phyloP scores from a whole-genome alignment of 177 flowering plant species.

The Vitis hybrid region DNA sequence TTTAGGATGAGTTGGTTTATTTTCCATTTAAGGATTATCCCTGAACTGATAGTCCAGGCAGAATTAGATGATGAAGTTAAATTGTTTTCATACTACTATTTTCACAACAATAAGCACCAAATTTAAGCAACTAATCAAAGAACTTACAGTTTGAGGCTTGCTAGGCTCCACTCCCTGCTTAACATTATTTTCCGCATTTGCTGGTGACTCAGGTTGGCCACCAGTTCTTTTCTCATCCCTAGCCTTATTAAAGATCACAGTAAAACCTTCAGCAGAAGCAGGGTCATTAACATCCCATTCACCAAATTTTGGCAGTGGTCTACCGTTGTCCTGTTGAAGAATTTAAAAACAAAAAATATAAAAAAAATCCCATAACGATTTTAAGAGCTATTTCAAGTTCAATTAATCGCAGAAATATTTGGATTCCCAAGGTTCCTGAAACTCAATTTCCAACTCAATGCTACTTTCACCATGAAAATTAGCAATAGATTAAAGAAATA shows the following conservation, averaged over 20 bases:
- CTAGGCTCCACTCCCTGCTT: constrained; percentile 25
- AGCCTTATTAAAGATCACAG: constrained; percentile 50
- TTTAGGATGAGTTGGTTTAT: background rate
- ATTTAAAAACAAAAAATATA: background rate
- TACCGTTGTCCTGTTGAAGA: constrained; percentile 32
- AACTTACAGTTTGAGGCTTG: constrained; percentile 38
- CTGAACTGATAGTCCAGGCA: too few species aligned
- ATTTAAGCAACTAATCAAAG: background rate
- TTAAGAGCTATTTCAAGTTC: too few species aligned
- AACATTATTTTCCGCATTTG: constrained; percentile 17
- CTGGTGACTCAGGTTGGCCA: constrained; percentile 41
- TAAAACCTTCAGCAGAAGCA: constrained; percentile 53
- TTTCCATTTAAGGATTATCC: background rate
- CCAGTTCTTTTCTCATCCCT: constrained; percentile 50
- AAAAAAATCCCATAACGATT: background rate
- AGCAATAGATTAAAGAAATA: too few species aligned
- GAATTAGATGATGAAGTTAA: background rate
- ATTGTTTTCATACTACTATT: background rate
- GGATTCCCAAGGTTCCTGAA: too few species aligned
- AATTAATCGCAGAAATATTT: too few species aligned
- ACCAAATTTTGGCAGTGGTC: constrained; percentile 46
- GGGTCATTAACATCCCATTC: constrained; percentile 59
- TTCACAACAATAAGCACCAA: too few species aligned
- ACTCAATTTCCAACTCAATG: too few species aligned
- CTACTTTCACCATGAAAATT: too few species aligned